Conservation (phyloP, 2,329 filamentous ascomycete genomes). For the Stachybotrys chlorohalonatus region DNA sequence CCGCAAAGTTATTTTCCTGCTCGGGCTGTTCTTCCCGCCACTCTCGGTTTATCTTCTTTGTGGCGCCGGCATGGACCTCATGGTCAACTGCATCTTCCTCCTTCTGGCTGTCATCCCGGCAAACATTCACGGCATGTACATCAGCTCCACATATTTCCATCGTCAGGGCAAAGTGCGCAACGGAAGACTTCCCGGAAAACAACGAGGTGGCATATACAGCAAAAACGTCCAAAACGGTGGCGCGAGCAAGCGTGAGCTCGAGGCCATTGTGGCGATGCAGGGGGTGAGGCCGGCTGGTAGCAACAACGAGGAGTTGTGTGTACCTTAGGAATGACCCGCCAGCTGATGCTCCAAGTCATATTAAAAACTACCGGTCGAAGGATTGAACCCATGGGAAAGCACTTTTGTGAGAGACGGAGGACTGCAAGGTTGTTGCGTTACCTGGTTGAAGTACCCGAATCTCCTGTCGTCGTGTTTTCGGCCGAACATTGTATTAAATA, state of each 20-base stretch:
- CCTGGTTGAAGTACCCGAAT: no score
- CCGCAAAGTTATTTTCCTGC: not conserved
- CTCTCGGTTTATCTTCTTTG: not conserved
- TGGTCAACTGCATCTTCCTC: slow-evolving; percentile 1
- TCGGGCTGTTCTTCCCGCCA: not conserved
- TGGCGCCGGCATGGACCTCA: not conserved
- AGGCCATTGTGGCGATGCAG: not conserved
- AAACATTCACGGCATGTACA: slow-evolving; percentile 1
- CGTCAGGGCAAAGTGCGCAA: not conserved
- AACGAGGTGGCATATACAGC: slow-evolving; percentile 1
- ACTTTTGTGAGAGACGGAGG: no score
- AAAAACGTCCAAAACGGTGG: not conserved
- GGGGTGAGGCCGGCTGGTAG: no score
- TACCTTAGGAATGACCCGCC: no score
- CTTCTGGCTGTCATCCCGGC: not conserved
- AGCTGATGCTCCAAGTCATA: no score
- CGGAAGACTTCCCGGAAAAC: not conserved
- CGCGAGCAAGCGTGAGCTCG: not conserved
- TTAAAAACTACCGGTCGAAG: no score
- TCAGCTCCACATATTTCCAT: slow-evolving; percentile 1
- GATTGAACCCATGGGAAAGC: no score
- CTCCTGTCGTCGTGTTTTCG: no score
- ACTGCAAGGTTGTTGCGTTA: no score
- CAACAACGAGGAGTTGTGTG: no score
- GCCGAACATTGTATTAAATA: no score